Evolutionary conservation across 371 early-diverging fungal genomes (phyloP).

Genomic region (Chytridium lagenaria): DNA sequence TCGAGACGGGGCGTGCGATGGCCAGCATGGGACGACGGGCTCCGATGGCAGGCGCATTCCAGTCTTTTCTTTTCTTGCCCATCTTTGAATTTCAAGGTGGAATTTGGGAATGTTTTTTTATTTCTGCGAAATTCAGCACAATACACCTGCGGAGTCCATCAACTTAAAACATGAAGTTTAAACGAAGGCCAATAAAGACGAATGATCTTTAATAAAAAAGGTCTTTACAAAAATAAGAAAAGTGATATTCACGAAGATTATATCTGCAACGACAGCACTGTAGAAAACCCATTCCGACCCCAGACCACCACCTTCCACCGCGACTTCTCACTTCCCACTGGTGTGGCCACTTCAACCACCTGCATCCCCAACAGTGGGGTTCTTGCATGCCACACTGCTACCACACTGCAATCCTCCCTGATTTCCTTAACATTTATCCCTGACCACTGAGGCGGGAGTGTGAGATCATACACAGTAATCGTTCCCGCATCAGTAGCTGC

Average conservation of each 20-base stretch:
- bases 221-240: too few species aligned
- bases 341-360: constrained; percentile 15
- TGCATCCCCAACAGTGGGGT: constrained; percentile 26
- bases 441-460: constrained; percentile 3
- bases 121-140: too few species aligned
- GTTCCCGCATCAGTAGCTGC: constrained; percentile 33
- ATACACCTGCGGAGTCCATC: too few species aligned
- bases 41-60: background rate
- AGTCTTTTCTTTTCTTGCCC: background rate
- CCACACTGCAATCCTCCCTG: constrained; percentile 1
- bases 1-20: background rate
- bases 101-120: too few species aligned
- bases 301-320: constrained; percentile 24
- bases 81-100: background rate
- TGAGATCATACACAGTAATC: constrained; percentile 26
- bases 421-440: background rate
- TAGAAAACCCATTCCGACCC: constrained; percentile 25
- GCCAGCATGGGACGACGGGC: background rate
- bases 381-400: constrained; percentile 26
- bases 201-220: too few species aligned
- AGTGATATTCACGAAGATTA: too few species aligned
- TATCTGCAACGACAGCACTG: constrained; percentile 13
- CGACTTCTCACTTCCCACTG: background rate
- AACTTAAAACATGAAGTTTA: too few species aligned
- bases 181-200: too few species aligned